Evolutionary conservation across 306 rosid species (phyloP).

Genomic region (Cucurbita ficifolia): DNA sequence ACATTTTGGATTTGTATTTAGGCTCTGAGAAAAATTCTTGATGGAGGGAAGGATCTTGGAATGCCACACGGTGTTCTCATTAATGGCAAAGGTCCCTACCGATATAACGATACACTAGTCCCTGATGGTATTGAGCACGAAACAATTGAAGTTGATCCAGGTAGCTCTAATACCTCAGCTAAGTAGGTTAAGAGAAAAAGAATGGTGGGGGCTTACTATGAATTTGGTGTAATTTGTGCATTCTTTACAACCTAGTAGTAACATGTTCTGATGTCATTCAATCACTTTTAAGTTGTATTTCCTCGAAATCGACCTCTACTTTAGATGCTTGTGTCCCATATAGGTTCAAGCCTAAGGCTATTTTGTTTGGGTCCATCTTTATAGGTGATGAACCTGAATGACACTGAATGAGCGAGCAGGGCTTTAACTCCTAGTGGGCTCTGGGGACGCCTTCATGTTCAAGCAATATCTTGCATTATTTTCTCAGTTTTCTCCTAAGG

Average conservation of each 20-base stretch:
- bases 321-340: neutral
- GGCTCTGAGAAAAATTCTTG: conserved; percentile 73
- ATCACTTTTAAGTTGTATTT: neutral
- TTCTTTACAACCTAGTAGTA: neutral
- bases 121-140: conserved; percentile 65
- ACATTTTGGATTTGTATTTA: conserved; percentile 21
- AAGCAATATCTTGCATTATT: neutral
- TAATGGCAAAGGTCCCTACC: conserved; percentile 89
- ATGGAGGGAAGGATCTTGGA: conserved; percentile 84
- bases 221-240: neutral
- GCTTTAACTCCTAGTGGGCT: neutral
- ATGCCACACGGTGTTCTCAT: conserved; percentile 94
- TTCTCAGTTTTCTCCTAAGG: neutral
- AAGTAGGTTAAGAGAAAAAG: neutral
- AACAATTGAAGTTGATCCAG: conserved; percentile 66
- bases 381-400: neutral
- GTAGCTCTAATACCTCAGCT: conserved; percentile 18
- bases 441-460: neutral
- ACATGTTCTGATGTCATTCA: neutral
- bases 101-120: conserved; percentile 75
- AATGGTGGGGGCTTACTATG: neutral
- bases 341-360: neutral
- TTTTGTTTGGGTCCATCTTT: neutral
- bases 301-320: neutral
- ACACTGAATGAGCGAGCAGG: neutral